These are phyloP conservation scores for Rusavskia elegans DNA, from an alignment of 495 filamentous ascomycete genomes.

Conservation along the genomic window DNA sequence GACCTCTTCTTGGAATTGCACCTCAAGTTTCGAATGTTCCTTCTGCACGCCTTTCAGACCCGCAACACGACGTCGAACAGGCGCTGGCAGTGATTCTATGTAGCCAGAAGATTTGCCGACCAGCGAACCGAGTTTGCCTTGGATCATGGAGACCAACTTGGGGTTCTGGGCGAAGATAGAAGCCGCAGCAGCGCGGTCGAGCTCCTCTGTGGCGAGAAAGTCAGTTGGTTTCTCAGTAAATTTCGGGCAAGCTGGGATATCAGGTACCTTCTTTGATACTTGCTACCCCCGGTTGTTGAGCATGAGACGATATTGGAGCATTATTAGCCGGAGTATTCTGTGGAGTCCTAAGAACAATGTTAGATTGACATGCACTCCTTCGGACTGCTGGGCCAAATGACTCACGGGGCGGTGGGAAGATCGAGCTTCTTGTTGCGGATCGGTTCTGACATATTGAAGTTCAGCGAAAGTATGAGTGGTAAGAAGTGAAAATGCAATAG, in stretches of 20 bases:
- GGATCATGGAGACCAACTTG: slow-evolving; percentile 85
- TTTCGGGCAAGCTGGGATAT: neutral
- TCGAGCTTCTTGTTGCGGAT: slow-evolving; percentile 83
- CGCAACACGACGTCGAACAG: slow-evolving; percentile 81
- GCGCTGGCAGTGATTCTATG: slow-evolving; percentile 80
- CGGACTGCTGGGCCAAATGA: slow-evolving; percentile 7
- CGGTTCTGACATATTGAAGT: slow-evolving; percentile 62
- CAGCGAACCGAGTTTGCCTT: slow-evolving; percentile 83
- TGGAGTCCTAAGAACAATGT: slow-evolving; percentile 47
- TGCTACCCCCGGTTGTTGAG: slow-evolving; percentile 82
- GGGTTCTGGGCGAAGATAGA: slow-evolving; percentile 91
- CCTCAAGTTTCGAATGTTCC: slow-evolving; percentile 95
- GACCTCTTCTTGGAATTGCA: slow-evolving; percentile 95
- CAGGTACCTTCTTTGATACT: slow-evolving; percentile 93
- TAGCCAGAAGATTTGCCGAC: slow-evolving; percentile 95
- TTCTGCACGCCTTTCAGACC: slow-evolving; percentile 97
- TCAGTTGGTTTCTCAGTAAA: neutral
- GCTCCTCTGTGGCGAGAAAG: slow-evolving; percentile 48
- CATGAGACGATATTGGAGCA: slow-evolving; percentile 95
- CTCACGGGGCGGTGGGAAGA: slow-evolving; percentile 70
- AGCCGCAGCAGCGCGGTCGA: slow-evolving; percentile 73
- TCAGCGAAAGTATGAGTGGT: slow-evolving; percentile 1
- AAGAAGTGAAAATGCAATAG: neutral
- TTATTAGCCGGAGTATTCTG: slow-evolving; percentile 91
- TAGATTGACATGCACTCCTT: too few species aligned